These are phyloP conservation scores for Coemansia sp. DNA, from an alignment of 192 early-diverging fungal genomes.

Conservation along the genomic window DNA sequence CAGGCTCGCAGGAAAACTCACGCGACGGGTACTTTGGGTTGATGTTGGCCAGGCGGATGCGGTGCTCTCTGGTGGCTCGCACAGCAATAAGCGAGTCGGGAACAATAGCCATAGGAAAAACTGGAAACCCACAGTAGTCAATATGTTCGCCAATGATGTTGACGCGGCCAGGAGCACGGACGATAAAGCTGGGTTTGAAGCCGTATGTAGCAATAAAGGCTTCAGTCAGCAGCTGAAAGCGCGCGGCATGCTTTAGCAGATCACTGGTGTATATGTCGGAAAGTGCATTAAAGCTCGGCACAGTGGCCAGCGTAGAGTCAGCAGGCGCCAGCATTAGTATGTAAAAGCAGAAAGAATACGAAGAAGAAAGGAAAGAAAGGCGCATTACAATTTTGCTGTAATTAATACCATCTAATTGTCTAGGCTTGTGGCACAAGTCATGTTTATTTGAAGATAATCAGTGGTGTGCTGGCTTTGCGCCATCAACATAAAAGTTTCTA, in stretches of 20 bases:
- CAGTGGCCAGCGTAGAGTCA: constrained; percentile 14
- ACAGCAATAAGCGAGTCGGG: constrained; percentile 52
- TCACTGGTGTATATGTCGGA: constrained; percentile 33
- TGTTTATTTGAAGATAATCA: constrained; percentile 5
- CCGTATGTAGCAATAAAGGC: constrained; percentile 60
- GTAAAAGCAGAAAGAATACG: not conserved
- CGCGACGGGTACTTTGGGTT: constrained; percentile 34
- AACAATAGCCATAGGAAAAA: constrained; percentile 94
- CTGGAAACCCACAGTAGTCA: constrained; percentile 92
- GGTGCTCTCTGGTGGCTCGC: constrained; percentile 25
- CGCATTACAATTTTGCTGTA: not conserved
- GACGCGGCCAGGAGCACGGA: constrained; percentile 88
- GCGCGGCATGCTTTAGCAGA: constrained; percentile 29
- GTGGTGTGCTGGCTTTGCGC: constrained; percentile 57
- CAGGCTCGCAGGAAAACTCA: constrained; percentile 40
- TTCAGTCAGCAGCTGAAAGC: constrained; percentile 56
- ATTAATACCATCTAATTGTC: not conserved
- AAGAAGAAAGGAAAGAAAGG: too few relatives aligned
- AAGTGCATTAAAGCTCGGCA: constrained; percentile 24
- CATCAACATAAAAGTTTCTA: constrained; percentile 84
- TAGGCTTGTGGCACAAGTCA: not conserved
- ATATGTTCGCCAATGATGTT: constrained; percentile 98
- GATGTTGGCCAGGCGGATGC: constrained; percentile 33
- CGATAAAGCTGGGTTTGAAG: constrained; percentile 72
- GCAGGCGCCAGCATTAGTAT: not conserved